Conservation (phyloP, 306 rosid species). For the Datisca glomerata region DNA sequence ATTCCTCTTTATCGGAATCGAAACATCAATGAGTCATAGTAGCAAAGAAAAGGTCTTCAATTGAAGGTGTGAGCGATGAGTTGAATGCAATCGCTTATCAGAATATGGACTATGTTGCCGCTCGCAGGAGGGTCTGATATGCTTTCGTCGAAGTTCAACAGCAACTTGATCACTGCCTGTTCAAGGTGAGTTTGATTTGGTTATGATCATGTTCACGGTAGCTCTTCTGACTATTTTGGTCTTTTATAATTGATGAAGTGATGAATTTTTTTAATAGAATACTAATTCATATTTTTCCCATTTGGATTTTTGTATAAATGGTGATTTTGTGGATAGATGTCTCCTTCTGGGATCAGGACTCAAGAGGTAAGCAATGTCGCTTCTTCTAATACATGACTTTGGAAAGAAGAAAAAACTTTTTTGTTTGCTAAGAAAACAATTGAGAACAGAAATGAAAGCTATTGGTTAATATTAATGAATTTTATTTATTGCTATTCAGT, state of each 20-base stretch:
- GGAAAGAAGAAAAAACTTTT: too few relatives aligned
- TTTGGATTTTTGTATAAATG: conserved; percentile 14
- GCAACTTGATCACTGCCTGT: too few relatives aligned
- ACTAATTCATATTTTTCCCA: conserved; percentile 3
- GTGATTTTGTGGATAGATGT: conserved; percentile 29
- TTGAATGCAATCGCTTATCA: conserved; percentile 37
- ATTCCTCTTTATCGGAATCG: not conserved
- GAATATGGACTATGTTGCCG: conserved; percentile 48
- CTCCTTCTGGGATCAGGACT: conserved; percentile 69
- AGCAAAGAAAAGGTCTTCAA: conserved; percentile 24
- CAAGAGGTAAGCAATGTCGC: conserved; percentile 50
- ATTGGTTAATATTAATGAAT: too few relatives aligned
- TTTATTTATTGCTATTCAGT: too few relatives aligned
- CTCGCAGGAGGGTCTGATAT: too few relatives aligned
- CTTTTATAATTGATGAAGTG: too few relatives aligned
- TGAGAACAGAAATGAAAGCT: too few relatives aligned
- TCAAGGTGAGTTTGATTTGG: conserved; percentile 8
- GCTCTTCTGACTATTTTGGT: too few relatives aligned
- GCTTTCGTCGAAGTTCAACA: too few relatives aligned
- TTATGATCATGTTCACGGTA: too few relatives aligned
- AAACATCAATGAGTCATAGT: conserved; percentile 7
- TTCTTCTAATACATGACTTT: not conserved
- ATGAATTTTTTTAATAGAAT: too few relatives aligned
- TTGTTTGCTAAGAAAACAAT: too few relatives aligned
- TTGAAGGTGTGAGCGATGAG: conserved; percentile 41